Evolutionary conservation across 2,329 filamentous ascomycete genomes (phyloP), one percentile per base, ranked within the genome.

Genomic region (Xylaria arbuscula): DNA sequence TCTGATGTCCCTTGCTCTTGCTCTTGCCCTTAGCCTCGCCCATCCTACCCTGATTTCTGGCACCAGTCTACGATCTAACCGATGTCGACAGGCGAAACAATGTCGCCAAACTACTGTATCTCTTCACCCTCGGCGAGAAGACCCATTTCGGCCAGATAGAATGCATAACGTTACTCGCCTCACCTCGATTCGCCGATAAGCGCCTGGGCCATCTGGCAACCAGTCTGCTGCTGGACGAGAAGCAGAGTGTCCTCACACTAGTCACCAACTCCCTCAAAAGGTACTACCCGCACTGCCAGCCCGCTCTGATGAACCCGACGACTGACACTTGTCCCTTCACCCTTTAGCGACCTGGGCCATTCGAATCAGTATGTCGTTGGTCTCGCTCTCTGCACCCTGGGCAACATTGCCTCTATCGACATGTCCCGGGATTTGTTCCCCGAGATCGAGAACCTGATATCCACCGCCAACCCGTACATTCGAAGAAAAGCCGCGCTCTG

Each of bases 141-240:
- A 99, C 96, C 66, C 96, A 99, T 82, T 99, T 99, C 80, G 96
- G 96, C 60, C 96, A 99, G 86, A 99, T 99, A 79, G 96, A 99
- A 89, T 99, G 96, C 81, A 87, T 99, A 77, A 99, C 99, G 83
- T 89, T 99, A 59, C 88, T 99, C 67, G 96, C 96, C 67, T 99
- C 96, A 48, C 94, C 97, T 72, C 93, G 95, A 67, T 99, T 99
- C 79, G 96, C 96, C 74, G 96, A 99, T 86, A 99, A 99, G 84
- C 91, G 96, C 56, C 83, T 99, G 75, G 96, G 96, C 48, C 97
- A 99, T 78, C 84, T 99, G 73, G 96, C 96, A 28, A 99, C 96
- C 19, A 99, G 98, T 89, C 83, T 99, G 78, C 83, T 99, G 73
- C 85, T 99, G 70, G 96, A 99, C 80, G 96, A 99, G 85, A 99